Evolutionary conservation across 106 monocot species (phyloP).

Genomic region (Dendrobium chrysotoxum): DNA sequence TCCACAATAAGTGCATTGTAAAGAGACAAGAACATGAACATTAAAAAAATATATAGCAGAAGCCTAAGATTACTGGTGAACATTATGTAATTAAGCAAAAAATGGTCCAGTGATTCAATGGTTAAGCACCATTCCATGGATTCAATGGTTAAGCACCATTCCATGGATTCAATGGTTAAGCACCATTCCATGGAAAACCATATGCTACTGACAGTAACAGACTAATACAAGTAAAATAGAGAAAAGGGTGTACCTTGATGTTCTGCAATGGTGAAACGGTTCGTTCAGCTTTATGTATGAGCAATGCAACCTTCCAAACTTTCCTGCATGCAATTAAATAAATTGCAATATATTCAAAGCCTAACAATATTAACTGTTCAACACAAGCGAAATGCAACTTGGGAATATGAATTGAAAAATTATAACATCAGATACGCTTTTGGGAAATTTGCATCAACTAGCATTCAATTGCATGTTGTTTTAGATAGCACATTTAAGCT

Average conservation of each 20-base stretch:
- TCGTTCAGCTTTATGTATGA: background rate
- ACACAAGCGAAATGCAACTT: background rate
- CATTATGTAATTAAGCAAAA: too few relatives aligned
- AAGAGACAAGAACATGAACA: too few relatives aligned
- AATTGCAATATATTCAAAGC: background rate
- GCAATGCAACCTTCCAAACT: background rate
- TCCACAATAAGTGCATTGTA: too few relatives aligned
- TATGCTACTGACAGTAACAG: background rate
- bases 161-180: too few relatives aligned
- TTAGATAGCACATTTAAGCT: background rate
- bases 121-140: too few relatives aligned
- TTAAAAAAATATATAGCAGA: too few relatives aligned
- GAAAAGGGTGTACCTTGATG: slow-evolving; percentile 1
- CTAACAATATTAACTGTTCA: background rate
- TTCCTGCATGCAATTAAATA: slow-evolving; percentile 1
- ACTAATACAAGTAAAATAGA: background rate
- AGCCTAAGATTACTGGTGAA: too few relatives aligned
- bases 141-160: too few relatives aligned
- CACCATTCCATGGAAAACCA: too few relatives aligned
- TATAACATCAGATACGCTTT: background rate
- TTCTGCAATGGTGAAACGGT: background rate
- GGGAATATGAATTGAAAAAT: background rate
- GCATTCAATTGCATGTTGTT: background rate
- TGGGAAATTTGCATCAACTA: background rate
- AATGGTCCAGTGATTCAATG: too few relatives aligned